Base-by-base conservation (phyloP, 805 yeast genomes). In the Clavispora santaluciae region DNA sequence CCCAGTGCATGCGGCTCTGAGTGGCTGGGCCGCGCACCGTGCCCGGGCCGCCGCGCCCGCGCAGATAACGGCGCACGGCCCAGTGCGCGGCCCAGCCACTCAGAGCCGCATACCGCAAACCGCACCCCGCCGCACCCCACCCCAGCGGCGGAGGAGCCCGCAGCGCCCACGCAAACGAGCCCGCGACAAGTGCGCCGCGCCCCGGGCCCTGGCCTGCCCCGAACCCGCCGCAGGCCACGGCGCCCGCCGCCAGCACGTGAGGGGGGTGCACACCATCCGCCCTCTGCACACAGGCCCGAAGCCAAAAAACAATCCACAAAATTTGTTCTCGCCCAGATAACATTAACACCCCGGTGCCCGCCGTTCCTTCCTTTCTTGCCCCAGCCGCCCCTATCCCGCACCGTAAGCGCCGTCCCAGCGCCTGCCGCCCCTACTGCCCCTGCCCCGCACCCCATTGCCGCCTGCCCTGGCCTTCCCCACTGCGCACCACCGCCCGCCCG, bases 321-420 rank as follows among this genome's bases (percentile, higher is more conserved):
- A 28, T 28, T 28, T 28, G 31, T 28, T 28, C 31, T 28, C 31
- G 31, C 31, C 31, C 31, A 28, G 31, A 28, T 28, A 28, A 28
- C 31, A 28, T n/a, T n/a, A 28, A 28, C 31, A 18, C 15, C 31
- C 31, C 20, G 20, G 20, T 20, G 20, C 18, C 31, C 12, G 31
- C 20, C 20, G 18, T 28, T 13, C 31, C 31, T 28, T 28, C 31
- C n/a, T 28, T 28, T 28, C n/a, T 6, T 28, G n/a, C n/a, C 20
- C 16, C 31, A n/a, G 20, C 13, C n/a, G n/a, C n/a, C n/a, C n/a
- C n/a, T n/a, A n/a, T n/a, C n/a, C n/a, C n/a, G n/a, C n/a, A n/a
- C n/a, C n/a, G n/a, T n/a, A n/a, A n/a, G n/a, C n/a, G n/a, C n/a
- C n/a, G n/a, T n/a, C n/a, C n/a, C n/a, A n/a, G n/a, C n/a, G n/a